Evolutionary conservation across 1,139 yeast genomes (phyloP), one percentile per base, ranked within the genome.

Genomic region (Suzukiozyma palmioleophila): DNA sequence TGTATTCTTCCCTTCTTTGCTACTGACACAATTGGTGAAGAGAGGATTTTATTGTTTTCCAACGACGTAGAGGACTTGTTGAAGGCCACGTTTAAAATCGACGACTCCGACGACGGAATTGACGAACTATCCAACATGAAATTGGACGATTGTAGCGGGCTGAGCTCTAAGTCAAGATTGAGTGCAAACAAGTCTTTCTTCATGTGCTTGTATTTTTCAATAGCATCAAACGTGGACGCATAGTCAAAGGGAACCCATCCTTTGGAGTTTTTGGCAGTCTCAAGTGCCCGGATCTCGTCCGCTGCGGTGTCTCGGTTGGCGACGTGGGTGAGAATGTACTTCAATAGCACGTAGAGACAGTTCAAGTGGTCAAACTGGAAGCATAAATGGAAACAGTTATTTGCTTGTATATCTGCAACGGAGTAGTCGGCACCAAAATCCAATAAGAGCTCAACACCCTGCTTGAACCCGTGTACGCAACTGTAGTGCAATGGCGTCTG

Each of bases 341-440:
- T 70, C 1, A 85, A 57, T 28, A 90, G 61, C 18, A 80, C 69
- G 43, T 79, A 74, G 39, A 86, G 63, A 43, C 94, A 84, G 36
- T 77, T 77, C 21, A 77, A 54, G 45, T 79, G 77, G 3, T 95
- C 96, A 53, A 75, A 81, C 45, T 87, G 87, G 50, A 89, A 79
- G 8, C 95, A 88, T 15, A 84, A 61, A 57, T 90, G 97, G 25
- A 90, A 61, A 5, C 94, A 81, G 10, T 92, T 81, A 54, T 87
- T 84, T 2, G 92, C 94, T 27, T 74, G 66, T 22, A 62, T 66
- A 53, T 86, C 95, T 18, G 69, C 67, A 2, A 72, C 50, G 40
- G 76, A 69, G 49, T 84, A 73, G 50, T 84, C 79, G 3, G 96
- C 96, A 3, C 95, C 96, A 49, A 86, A 81, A 39, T 86, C 90